Base-by-base conservation (phyloP, 768 basidiomycete species). In the Obba rivulosa region DNA sequence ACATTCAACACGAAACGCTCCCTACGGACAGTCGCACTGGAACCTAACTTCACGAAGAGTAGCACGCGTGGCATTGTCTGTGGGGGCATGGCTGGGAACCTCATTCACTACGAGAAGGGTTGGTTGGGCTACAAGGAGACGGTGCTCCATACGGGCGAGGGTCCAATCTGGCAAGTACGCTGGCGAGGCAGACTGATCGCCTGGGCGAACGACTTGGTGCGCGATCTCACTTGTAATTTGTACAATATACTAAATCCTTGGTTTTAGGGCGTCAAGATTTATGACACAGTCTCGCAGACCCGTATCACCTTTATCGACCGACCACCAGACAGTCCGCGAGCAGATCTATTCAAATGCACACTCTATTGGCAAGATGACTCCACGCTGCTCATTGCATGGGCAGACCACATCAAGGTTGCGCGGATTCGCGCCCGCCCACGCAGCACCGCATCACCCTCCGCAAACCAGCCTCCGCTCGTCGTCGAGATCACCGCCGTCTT, bases 81-180 rank as follows among this genome's bases (percentile, higher is more conserved):
- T 47, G 96, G 95, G 18, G 96, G 96, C 8, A 77, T 95, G 76
- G 86, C 90, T 0, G 95, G 96, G 3, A 81, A 76, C 18, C 70
- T 99, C 22, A 72, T 89, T n/a, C 58, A 96, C 57, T 81, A 88
- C 54, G 95, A 97, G 72, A 97, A 96, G 62, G 90, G 93, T 5
- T 97, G 96, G 94, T 68, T 97, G 1, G 93, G 95, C 0, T 89
- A 96, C 59, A 96, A 90, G 60, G 93, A 95, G 63, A 89, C 85
- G 0, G 65, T 85, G 5, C 63, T 96, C 17, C 85, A 92, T 60
- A 73, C 71, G 31, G 88, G 86, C 3, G 96, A 98, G 67, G 96
- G 95, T 10, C 91, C 96, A 0, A 90, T 99, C 45, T 97, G 93
- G 92, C 82, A 84, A 44, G 81, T 85, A 9, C 77, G 85, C 49